Evolutionary conservation across 306 rosid species (phyloP).

Genomic region (Casuarina equisetifolia): DNA sequence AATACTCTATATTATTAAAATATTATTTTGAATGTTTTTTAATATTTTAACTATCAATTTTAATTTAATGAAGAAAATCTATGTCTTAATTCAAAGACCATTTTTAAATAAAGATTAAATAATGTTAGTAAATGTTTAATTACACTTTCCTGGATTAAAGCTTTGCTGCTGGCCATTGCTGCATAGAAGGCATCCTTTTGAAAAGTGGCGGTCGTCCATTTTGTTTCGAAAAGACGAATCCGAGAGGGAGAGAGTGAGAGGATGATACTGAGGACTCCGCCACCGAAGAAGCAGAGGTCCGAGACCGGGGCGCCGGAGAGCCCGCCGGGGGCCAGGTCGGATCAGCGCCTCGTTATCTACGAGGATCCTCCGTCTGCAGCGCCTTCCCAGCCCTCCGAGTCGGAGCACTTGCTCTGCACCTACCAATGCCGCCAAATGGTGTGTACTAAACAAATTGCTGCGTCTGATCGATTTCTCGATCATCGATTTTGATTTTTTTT

Average conservation of each 20-base stretch:
- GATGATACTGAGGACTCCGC: constrained; percentile 84
- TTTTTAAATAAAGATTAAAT: no score
- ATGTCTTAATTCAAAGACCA: no score
- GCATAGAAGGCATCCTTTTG: background rate
- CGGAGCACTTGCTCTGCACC: constrained; percentile 67
- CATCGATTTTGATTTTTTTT: background rate
- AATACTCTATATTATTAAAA: no score
- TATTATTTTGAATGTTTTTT: no score
- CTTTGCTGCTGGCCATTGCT: background rate
- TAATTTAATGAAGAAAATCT: no score
- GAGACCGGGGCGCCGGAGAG: constrained; percentile 26
- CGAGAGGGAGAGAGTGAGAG: constrained; percentile 14
- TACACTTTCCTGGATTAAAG: background rate
- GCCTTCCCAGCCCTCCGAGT: constrained; percentile 20
- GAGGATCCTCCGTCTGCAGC: constrained; percentile 55
- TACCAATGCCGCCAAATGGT: constrained; percentile 99
- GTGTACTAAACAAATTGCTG: background rate
- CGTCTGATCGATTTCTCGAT: background rate
- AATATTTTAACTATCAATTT: no score
- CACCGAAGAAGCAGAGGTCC: constrained; percentile 67
- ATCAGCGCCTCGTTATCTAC: constrained; percentile 64
- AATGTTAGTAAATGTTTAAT: no score
- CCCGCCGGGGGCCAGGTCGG: constrained; percentile 24
- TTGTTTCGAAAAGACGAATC: constrained; percentile 1
- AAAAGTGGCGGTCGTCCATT: constrained; percentile 29